These are phyloP conservation scores for Penicillium subrubescens DNA, from an alignment of 495 filamentous ascomycete species.

Conservation along the genomic window DNA sequence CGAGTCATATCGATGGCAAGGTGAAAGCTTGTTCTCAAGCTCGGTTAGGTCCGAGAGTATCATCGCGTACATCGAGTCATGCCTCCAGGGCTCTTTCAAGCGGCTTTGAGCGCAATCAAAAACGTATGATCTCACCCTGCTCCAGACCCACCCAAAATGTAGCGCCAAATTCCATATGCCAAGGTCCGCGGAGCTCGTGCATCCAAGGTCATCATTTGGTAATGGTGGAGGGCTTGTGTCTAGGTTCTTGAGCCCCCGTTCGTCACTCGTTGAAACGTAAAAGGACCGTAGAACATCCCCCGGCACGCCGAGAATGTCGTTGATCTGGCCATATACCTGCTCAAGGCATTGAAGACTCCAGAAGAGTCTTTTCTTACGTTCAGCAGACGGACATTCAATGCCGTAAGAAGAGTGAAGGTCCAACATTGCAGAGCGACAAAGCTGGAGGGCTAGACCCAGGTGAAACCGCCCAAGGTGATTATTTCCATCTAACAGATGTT, in stretches of 20 bases:
- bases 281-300: constrained; percentile 37
- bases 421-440: constrained; percentile 47
- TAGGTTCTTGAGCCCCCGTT: constrained; percentile 12
- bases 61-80: constrained; percentile 50
- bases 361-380: constrained; percentile 47
- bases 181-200: constrained; percentile 30
- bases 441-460: constrained; percentile 45
- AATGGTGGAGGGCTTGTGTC: constrained; percentile 36
- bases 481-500: constrained; percentile 38
- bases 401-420: constrained; percentile 40
- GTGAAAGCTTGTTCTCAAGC: constrained; percentile 46
- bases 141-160: constrained; percentile 52
- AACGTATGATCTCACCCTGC: constrained; percentile 41
- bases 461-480: constrained; percentile 44
- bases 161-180: constrained; percentile 47
- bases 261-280: constrained; percentile 28
- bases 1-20: constrained; percentile 49
- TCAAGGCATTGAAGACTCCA: constrained; percentile 49
- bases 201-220: constrained; percentile 39
- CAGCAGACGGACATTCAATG: constrained; percentile 29
- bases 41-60: constrained; percentile 47
- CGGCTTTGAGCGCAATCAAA: constrained; percentile 43
- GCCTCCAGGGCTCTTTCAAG: constrained; percentile 48
- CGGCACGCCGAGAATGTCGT: constrained; percentile 39
- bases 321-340: constrained; percentile 45